Evolutionary conservation across 306 rosid genomes (phyloP), one percentile per base, ranked within the genome.

Genomic region (Luffa aegyptiaca): DNA sequence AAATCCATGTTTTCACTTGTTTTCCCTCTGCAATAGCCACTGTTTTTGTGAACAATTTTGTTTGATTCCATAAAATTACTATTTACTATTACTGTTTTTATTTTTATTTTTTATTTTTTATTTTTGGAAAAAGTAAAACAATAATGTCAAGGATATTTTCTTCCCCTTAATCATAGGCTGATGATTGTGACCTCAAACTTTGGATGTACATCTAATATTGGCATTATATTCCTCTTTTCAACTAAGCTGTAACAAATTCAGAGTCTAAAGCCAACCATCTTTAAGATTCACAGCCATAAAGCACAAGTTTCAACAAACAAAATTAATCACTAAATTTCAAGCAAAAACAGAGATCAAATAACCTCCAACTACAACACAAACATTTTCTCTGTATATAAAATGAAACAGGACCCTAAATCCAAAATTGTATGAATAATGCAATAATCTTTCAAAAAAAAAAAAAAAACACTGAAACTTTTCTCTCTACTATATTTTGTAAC

Each of bases 321-420:
- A 65, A 39, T 65, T 3, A 66, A 35, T 64, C 71, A 35, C 45
- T 35, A 64, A 35, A 13, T 35, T 63, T 63, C 44, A 35, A 12
- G n/a, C 44, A 21, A 61, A 35, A 64, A 64, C 71, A 64, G 62
- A 11, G 62, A n/a, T 26, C 31, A 26, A 18, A 1, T 5, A 0
- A 64, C 36, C 45, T 64, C 10, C 2, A 66, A 66, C 74, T 66
- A 66, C 31, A 66, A 66, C 66, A 5, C 74, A 17, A 37, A 39
- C 13, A 14, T 7, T 66, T 39, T 37, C 74, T 66, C 33, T 72
- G 21, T 65, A 36, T 37, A 1, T 37, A 37, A 65, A 2, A 65
- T 63, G 42, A 63, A 63, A 63, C 70, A 63, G 69, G 36, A 62
- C 69, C 42, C 69, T 63, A 65, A 72, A 10, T 72, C 77, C 78